Percentiles rank a stretch among this genome's conserved stretches.
Evolutionary conservation across 768 basidiomycete genomes (phyloP).

Genomic region (Boletus bicolor): DNA sequence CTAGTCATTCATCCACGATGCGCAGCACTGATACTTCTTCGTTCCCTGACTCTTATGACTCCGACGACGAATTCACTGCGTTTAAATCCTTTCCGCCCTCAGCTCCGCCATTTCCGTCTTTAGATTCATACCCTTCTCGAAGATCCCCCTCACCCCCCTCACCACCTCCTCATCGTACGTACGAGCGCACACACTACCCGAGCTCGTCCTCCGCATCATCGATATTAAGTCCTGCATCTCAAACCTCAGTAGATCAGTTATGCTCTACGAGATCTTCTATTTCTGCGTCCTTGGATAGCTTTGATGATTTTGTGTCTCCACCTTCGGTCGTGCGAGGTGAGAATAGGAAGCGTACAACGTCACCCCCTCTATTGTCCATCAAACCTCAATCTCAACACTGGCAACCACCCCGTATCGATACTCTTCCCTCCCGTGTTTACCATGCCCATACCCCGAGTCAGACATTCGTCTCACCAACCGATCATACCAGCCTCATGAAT

Average conservation of each 20-base stretch:
- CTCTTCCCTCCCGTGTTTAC: constrained; percentile 8
- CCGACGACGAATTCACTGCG: constrained; percentile 53
- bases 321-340: constrained; percentile 2
- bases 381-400: constrained; percentile 24
- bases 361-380: constrained; percentile 43
- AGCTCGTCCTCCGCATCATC: constrained; percentile 29
- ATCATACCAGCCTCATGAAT: constrained; percentile 14
- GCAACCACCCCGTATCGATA: constrained; percentile 11
- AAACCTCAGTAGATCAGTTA: constrained; percentile 20
- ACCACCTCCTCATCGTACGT: constrained; percentile 28
- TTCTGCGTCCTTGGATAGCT: constrained; percentile 40
- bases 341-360: constrained; percentile 38
- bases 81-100: constrained; percentile 36
- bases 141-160: constrained; percentile 26
- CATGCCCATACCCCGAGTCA: constrained; percentile 22
- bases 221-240: constrained; percentile 21
- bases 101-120: constrained; percentile 3
- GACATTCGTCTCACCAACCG: constrained; percentile 10
- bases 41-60: constrained; percentile 23
- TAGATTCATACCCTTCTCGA: constrained; percentile 9
- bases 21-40: constrained; percentile 2
- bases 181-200: constrained; percentile 20
- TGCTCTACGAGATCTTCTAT: constrained; percentile 21
- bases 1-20: constrained; percentile 8
- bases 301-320: constrained; percentile 47